Base-by-base conservation (phyloP, 1,139 yeast species). In the Debaryomyces singareniensis region DNA sequence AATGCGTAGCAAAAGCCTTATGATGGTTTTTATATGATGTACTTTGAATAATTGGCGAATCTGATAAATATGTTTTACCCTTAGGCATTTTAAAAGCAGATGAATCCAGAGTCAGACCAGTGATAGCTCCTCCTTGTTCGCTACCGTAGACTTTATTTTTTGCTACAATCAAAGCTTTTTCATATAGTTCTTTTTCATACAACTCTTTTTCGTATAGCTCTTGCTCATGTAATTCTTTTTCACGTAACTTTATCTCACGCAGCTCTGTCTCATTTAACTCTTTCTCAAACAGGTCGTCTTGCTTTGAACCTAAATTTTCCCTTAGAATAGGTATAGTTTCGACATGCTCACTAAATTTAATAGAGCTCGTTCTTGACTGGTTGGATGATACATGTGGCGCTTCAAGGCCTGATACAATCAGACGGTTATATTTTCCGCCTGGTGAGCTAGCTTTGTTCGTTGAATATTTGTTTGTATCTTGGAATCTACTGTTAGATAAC, bases 11-110 rank as follows among this genome's bases (percentile, higher is more conserved):
- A 41, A 66, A 65, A 22, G 60, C 65, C 29, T 46, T 51, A 38
- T 61, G 68, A 35, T 65, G 71, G 30, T 59, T 59, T 27, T 52
- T 58, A 39, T 65, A 65, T 7, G n/a, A n/a, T n/a, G n/a, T n/a
- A n/a, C n/a, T n/a, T n/a, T n/a, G n/a, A n/a, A n/a, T n/a, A n/a
- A n/a, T n/a, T n/a, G n/a, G n/a, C n/a, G n/a, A n/a, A n/a, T n/a
- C n/a, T n/a, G n/a, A n/a, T n/a, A n/a, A n/a, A n/a, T n/a, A n/a
- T n/a, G n/a, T n/a, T n/a, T n/a, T n/a, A n/a, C n/a, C n/a, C n/a
- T n/a, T n/a, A n/a, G n/a, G n/a, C n/a, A n/a, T n/a, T n/a, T n/a
- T n/a, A n/a, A n/a, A n/a, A n/a, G n/a, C n/a, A n/a, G n/a, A n/a
- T n/a, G n/a, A n/a, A 31, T n/a, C n/a, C n/a, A n/a, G n/a, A n/a